Conservation (phyloP, 305 asterid species). For the Solanum chacoense region DNA sequence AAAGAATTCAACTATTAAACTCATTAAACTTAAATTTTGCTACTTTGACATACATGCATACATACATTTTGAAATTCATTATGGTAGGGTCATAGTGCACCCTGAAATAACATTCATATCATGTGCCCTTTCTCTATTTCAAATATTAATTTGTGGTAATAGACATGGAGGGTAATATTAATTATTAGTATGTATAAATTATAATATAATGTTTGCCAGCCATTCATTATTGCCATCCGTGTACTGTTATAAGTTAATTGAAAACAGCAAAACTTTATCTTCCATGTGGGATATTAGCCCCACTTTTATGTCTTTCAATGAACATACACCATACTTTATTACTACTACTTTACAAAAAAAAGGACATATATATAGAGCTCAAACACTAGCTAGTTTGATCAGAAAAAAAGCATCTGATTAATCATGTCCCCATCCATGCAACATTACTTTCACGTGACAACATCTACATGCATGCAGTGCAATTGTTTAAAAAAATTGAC, state of each 20-base stretch:
- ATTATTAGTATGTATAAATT: conserved; percentile 27
- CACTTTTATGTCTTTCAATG: neutral
- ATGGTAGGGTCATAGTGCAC: conserved; percentile 51
- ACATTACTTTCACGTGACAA: conserved; percentile 6
- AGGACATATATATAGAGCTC: conserved; percentile 1
- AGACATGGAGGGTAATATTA: conserved; percentile 11
- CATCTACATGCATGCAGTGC: neutral
- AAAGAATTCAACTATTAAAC: neutral
- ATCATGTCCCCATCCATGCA: conserved; percentile 3
- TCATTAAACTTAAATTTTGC: neutral
- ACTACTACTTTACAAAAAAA: neutral
- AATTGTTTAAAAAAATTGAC: neutral
- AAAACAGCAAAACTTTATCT: neutral
- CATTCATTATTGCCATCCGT: conserved; percentile 2
- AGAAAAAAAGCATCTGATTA: conserved; percentile 1
- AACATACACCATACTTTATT: neutral
- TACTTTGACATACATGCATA: neutral
- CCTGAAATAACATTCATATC: conserved; percentile 31
- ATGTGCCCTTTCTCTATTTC: conserved; percentile 39
- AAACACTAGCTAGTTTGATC: neutral
- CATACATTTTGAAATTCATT: neutral
- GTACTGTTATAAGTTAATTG: conserved; percentile 3
- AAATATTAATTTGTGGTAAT: neutral
- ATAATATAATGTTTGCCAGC: conserved; percentile 13
- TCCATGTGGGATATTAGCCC: neutral